Base-by-base conservation (phyloP, 208 protist species). In the Leishmania aethiopica region DNA sequence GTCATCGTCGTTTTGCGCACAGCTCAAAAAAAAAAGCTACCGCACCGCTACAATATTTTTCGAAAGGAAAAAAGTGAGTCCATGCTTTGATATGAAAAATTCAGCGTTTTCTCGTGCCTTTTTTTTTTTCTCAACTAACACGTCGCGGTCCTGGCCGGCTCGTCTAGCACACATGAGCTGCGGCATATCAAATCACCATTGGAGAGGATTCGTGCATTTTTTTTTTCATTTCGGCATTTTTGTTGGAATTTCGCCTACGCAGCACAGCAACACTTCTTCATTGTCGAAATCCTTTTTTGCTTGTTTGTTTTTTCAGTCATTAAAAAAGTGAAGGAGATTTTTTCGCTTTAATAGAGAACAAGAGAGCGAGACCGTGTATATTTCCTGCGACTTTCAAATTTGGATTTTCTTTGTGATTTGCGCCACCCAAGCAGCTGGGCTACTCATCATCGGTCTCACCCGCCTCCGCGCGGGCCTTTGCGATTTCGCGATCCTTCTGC, bases 401-500 rank as follows among this genome's bases (percentile, higher is more conserved):
- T 35, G 32, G 17, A 1, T 66, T 66, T 55, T 17, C 35, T 76
- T 62, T 60, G 42, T 51, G 2, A 73, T 53, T 40, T 62, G 11
- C 17, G 28, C 15, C 45, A 45, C 72, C 19, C 15, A 32, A 0
- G 47, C 28, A 76, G 11, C 49, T 62, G 19, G 15, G 32, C 49
- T 60, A 76, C 49, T 76, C 72, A n/a, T 40, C 72, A 71, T 83
- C 82, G 35, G 77, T 60, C 51, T 69, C 88, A 55, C 57, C 79
- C 6, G 80, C 79, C 81, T 67, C 55, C 45, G 77, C 78, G 53
- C 80, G 71, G 1, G 82, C 82, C 73, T 86, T 86, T 35, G 86
- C 86, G 7, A 75, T 84, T 69, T 90, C 86, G 80, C 88, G 88
- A 19, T 79, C 81, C 88, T 94, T 91, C 83, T 95, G 90, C 76